Evolutionary conservation across 2,329 filamentous ascomycete species (phyloP), one percentile per base, ranked within the genome.

Genomic region (Alternaria viburni): DNA sequence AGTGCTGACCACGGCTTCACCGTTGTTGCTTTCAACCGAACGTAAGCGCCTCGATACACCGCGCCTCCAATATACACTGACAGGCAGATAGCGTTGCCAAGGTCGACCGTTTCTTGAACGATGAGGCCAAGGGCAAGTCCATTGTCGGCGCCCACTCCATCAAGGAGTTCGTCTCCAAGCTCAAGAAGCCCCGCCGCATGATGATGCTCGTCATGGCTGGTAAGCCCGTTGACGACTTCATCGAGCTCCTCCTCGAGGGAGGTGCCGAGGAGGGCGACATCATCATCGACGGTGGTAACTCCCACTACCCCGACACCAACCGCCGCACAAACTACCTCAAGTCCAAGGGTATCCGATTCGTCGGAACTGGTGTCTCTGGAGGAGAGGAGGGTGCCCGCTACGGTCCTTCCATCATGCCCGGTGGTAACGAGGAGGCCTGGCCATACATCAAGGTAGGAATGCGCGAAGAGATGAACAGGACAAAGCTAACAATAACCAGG

Each of bases 161-260:
- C 81, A 88, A 97, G 87, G 96, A 99, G 84, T 97, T 99, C 81
- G 89, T 95, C 80, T 85, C 89, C 84, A 97, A 97, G 89, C 92
- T 99, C 82, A 98, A 98, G 93, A 93, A 88, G 79, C 96, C 96
- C 79, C 93, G 96, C 78, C 92, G 94, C 78, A 89, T 99, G 84
- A 99, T 99, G 96, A 89, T 99, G 79, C 91, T 99, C 74, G 96
- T 99, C 85, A 96, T 97, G 91, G 96, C 96, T 77, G 96, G 96
- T 80, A 92, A 96, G 87, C 91, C 96, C 69, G 96, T 99, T 74
- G 96, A 99, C 82, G 93, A 97, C 87, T 98, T 97, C 91, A 98
- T 99, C 79, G 93, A 97, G 88, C 90, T 90, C 75, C 91, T 99
- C 72, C 87, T 98, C 57, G 80, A 83, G 76, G 82, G 82, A 46